These are phyloP conservation scores for Stephania japonica DNA, from an alignment of 164 flowering plant species.

Conservation along the genomic window DNA sequence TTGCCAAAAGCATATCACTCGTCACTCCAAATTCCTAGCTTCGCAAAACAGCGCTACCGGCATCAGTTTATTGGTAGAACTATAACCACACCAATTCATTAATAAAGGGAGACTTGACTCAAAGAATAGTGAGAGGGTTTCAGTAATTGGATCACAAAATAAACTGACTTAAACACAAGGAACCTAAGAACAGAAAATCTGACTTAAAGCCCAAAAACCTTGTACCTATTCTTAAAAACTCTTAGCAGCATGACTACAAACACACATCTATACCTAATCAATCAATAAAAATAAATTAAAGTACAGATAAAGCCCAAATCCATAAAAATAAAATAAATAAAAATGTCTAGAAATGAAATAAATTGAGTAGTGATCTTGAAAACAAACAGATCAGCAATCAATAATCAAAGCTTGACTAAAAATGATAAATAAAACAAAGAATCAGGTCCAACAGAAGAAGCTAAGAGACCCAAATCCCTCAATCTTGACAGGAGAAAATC, in stretches of 20 bases:
- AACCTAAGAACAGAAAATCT: neutral
- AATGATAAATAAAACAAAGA: neutral
- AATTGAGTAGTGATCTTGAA: neutral
- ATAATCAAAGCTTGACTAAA: neutral
- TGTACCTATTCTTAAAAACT: neutral
- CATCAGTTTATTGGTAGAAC: neutral
- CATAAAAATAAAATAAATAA: neutral
- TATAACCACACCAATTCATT: neutral
- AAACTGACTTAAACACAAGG: neutral
- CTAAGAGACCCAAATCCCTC: neutral
- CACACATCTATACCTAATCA: neutral
- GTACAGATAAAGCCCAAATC: neutral
- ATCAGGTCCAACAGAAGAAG: neutral
- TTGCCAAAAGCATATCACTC: too few relatives aligned
- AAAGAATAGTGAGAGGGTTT: neutral
- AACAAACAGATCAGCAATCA: neutral
- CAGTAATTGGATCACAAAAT: neutral
- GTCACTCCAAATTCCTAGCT: neutral
- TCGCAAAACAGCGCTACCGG: neutral
- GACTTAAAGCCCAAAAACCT: neutral
- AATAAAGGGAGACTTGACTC: neutral
- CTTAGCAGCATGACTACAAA: neutral
- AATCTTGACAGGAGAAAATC: neutral
- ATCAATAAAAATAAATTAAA: neutral
- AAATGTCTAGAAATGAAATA: neutral